These are phyloP conservation scores for Taphrina pruni DNA, from an alignment of 1,139 yeast species.

Conservation along the genomic window DNA sequence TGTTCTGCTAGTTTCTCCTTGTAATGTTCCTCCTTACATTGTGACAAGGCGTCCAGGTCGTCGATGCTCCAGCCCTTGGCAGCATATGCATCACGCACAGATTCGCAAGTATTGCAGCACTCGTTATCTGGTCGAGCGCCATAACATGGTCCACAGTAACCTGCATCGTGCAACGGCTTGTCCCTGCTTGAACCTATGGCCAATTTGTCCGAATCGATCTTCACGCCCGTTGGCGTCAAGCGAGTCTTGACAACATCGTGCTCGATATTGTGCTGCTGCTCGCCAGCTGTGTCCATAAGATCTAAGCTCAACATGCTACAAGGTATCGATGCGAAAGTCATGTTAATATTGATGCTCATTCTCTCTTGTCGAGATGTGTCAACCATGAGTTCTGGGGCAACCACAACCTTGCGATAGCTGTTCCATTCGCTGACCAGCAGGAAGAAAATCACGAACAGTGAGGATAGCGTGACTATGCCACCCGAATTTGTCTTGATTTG, in stretches of 20 bases:
- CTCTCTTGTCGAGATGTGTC: slow-evolving; percentile 76
- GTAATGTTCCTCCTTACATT: slow-evolving; percentile 89
- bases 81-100: slow-evolving; percentile 80
- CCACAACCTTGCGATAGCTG: slow-evolving; percentile 70
- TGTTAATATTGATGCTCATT: slow-evolving; percentile 77
- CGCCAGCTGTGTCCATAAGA: slow-evolving; percentile 85
- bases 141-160: slow-evolving; percentile 87
- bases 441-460: slow-evolving; percentile 66
- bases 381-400: slow-evolving; percentile 82
- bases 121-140: slow-evolving; percentile 63
- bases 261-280: slow-evolving; percentile 72
- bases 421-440: slow-evolving; percentile 75
- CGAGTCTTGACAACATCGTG: slow-evolving; percentile 77
- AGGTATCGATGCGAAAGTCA: slow-evolving; percentile 81
- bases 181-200: slow-evolving; percentile 47
- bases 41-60: slow-evolving; percentile 84
- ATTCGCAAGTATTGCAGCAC: slow-evolving; percentile 87
- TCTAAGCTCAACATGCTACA: slow-evolving; percentile 65
- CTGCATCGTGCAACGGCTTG: slow-evolving; percentile 48
- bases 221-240: slow-evolving; percentile 58
- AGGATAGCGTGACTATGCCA: slow-evolving; percentile 79
- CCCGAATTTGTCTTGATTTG: slow-evolving; percentile 86
- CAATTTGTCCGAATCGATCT: slow-evolving; percentile 50
- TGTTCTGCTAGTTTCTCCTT: slow-evolving; percentile 65
- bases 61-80: slow-evolving; percentile 82